Conservation (phyloP, 192 early-diverging fungal genomes). For the Coemansia sp. region DNA sequence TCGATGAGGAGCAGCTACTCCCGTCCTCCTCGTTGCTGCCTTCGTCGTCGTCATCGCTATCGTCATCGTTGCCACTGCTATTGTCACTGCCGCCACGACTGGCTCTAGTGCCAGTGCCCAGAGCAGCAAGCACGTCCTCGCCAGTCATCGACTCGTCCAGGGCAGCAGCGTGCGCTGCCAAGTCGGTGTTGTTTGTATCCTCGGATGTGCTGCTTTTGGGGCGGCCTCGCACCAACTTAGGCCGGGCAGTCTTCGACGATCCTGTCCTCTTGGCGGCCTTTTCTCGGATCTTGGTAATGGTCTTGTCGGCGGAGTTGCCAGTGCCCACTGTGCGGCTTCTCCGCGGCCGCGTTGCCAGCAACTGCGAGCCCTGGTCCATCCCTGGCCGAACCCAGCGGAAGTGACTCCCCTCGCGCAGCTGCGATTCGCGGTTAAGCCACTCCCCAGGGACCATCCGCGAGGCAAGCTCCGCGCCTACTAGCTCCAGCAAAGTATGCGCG, state of each 20-base stretch:
- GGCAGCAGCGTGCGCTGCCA: neutral
- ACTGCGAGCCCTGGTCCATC: conserved; percentile 42
- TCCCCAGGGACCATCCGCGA: conserved; percentile 46
- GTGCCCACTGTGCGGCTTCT: conserved; percentile 19
- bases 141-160: neutral
- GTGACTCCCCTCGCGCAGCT: conserved; percentile 51
- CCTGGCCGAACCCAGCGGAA: conserved; percentile 54
- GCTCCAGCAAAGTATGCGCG: conserved; percentile 17
- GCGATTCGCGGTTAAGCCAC: conserved; percentile 53
- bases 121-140: conserved; percentile 16
- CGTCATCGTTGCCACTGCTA: conserved; percentile 1
- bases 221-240: conserved; percentile 36
- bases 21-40: conserved; percentile 10
- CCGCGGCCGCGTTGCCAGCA: conserved; percentile 46
- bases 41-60: neutral
- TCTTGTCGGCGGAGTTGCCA: conserved; percentile 8
- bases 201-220: conserved; percentile 12
- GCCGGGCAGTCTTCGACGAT: neutral
- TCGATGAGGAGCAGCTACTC: conserved; percentile 10
- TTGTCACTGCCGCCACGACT: conserved; percentile 4
- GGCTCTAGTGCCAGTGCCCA: conserved; percentile 18
- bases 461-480: conserved; percentile 32
- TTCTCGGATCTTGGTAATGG: conserved; percentile 33
- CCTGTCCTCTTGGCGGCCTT: conserved; percentile 16
- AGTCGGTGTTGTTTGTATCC: neutral